These are phyloP conservation scores for Malus hybrid DNA, from an alignment of 331 rosid genomes.

Conservation along the genomic window DNA sequence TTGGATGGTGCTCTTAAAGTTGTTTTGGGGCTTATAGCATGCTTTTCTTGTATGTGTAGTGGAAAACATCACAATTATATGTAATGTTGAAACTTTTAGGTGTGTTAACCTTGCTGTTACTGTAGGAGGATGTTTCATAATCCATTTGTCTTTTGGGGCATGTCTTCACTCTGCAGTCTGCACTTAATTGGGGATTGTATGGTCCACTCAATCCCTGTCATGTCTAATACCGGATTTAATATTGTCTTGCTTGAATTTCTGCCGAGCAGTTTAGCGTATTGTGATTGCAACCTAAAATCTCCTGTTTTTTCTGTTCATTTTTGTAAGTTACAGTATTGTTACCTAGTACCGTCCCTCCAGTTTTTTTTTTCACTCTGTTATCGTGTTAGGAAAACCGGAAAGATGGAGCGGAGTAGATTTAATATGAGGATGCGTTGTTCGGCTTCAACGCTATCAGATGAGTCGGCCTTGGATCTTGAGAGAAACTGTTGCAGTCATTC, in stretches of 20 bases:
- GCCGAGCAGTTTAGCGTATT: neutral
- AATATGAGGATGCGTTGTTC: conserved; percentile 59
- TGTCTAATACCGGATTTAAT: neutral
- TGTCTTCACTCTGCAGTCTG: neutral
- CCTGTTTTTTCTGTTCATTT: neutral
- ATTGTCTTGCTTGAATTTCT: neutral
- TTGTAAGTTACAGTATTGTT: neutral
- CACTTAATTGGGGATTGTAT: conserved; percentile 1
- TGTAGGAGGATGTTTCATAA: conserved; percentile 6
- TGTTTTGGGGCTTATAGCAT: conserved; percentile 7
- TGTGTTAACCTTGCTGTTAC: conserved; percentile 12
- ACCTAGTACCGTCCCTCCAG: neutral
- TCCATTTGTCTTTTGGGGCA: neutral
- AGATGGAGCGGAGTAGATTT: conserved; percentile 64
- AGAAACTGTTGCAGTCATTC: conserved; percentile 86
- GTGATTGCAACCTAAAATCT: neutral
- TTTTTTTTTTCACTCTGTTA: neutral
- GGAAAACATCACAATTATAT: conserved; percentile 29
- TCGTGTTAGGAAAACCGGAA: conserved; percentile 25
- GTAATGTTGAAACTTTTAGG: conserved; percentile 11
- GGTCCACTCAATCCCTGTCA: neutral
- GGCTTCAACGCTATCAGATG: conserved; percentile 89
- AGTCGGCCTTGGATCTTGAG: conserved; percentile 93
- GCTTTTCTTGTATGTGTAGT: conserved; percentile 28
- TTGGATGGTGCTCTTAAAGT: conserved; percentile 3